Conservation (phyloP, 2,329 filamentous ascomycete species). For the Aspergillus terreus region DNA sequence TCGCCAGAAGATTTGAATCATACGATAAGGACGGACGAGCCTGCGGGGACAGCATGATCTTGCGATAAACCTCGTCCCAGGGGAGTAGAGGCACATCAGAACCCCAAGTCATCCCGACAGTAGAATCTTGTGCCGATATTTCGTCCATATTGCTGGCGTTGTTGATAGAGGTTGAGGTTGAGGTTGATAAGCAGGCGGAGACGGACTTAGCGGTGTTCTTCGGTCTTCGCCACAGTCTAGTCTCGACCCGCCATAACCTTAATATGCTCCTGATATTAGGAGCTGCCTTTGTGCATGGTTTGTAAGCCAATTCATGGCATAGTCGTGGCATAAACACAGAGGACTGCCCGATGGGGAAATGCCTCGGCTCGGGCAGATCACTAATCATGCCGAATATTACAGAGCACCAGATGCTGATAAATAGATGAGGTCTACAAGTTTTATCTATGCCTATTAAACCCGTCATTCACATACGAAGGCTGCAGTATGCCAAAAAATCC, state of each 20-base stretch:
- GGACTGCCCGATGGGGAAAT: background rate
- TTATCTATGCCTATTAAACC: background rate
- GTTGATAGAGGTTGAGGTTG: background rate
- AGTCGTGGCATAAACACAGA: background rate
- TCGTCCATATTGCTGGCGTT: background rate
- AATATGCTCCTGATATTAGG: background rate
- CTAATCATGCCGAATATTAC: background rate
- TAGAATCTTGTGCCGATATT: background rate
- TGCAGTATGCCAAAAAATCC: background rate
- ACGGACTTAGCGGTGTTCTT: background rate
- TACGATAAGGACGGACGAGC: slow-evolving; percentile 2
- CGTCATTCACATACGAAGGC: background rate
- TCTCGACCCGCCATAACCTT: background rate
- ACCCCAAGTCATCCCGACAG: background rate
- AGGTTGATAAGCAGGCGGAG: background rate
- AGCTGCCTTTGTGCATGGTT: background rate
- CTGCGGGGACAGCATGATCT: slow-evolving; percentile 2
- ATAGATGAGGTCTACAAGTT: background rate
- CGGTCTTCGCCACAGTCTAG: background rate
- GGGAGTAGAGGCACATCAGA: slow-evolving; percentile 6
- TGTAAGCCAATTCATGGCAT: background rate
- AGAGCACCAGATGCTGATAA: background rate
- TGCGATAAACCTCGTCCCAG: slow-evolving; percentile 11
- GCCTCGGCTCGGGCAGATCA: slow-evolving; percentile 2
- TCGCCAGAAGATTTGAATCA: background rate